Percentiles rank a stretch among this genome's conserved stretches.
Conservation (phyloP, 2,329 filamentous ascomycete genomes). For the Pyrenophora graminea region DNA sequence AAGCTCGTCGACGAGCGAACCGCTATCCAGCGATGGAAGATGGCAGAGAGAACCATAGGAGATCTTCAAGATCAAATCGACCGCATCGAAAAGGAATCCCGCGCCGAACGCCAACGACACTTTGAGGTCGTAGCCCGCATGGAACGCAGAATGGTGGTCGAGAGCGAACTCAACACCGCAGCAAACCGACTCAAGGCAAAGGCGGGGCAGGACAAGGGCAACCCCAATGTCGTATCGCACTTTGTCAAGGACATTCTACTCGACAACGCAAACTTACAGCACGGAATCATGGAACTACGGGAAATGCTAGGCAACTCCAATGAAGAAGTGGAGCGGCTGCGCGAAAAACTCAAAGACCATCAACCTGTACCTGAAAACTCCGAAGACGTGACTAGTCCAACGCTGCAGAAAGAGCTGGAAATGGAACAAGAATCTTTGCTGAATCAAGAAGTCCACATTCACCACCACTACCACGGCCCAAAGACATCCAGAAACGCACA, state of each 20-base stretch:
- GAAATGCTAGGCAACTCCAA: slow-evolving; percentile 92
- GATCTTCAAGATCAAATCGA: slow-evolving; percentile 87
- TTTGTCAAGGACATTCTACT: slow-evolving; percentile 95
- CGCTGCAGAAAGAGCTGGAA: slow-evolving; percentile 73
- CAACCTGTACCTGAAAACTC: slow-evolving; percentile 61
- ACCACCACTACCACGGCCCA: slow-evolving; percentile 83
- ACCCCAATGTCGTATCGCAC: slow-evolving; percentile 80
- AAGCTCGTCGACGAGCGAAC: slow-evolving; percentile 77
- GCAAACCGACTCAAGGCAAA: slow-evolving; percentile 78
- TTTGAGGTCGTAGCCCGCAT: slow-evolving; percentile 79
- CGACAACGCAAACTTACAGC: slow-evolving; percentile 91
- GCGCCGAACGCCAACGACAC: slow-evolving; percentile 79
- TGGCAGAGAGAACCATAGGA: slow-evolving; percentile 77
- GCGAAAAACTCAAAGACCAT: slow-evolving; percentile 80
- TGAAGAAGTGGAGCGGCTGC: slow-evolving; percentile 85
- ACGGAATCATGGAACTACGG: slow-evolving; percentile 86
- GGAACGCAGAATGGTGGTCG: slow-evolving; percentile 80
- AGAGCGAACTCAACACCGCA: slow-evolving; percentile 78
- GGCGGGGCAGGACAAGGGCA: slow-evolving; percentile 61
- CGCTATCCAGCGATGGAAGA: slow-evolving; percentile 80
- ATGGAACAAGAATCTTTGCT: slow-evolving; percentile 30
- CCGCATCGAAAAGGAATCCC: slow-evolving; percentile 81
- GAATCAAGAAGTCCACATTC: slow-evolving; percentile 75
- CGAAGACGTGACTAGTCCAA: slow-evolving; percentile 46
- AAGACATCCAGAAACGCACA: slow-evolving; percentile 48